These are phyloP conservation scores for Trametes cingulata DNA, from an alignment of 768 basidiomycete genomes.

Conservation along the genomic window DNA sequence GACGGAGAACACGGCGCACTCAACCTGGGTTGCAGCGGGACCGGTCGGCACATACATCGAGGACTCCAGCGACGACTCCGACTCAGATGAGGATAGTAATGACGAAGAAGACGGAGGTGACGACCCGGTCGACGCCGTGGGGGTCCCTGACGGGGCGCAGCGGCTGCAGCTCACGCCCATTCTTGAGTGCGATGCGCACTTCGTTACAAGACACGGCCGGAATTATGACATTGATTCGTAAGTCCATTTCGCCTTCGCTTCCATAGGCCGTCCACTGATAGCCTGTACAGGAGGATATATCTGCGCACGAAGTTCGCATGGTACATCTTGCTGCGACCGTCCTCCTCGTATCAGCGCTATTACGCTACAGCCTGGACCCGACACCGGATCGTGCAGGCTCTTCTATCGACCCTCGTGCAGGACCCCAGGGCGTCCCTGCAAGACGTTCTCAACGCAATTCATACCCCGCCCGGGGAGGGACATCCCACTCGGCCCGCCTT, in stretches of 20 bases:
- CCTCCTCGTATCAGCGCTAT: constrained; percentile 44
- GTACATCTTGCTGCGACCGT: constrained; percentile 65
- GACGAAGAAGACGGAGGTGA: constrained; percentile 29
- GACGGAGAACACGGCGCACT: neutral
- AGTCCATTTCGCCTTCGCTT: constrained; percentile 16
- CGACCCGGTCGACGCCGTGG: constrained; percentile 9
- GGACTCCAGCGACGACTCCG: constrained; percentile 3
- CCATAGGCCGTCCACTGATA: neutral
- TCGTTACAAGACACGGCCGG: constrained; percentile 31
- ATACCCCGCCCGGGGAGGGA: neutral
- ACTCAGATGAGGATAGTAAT: constrained; percentile 27
- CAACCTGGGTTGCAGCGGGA: constrained; percentile 38
- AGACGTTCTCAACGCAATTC: neutral
- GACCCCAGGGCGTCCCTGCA: neutral
- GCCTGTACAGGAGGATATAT: constrained; percentile 54
- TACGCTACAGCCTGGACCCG: constrained; percentile 50
- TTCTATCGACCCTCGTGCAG: constrained; percentile 35
- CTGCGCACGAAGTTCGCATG: constrained; percentile 62
- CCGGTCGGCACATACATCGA: constrained; percentile 41
- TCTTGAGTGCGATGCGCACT: constrained; percentile 49
- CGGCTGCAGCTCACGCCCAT: constrained; percentile 45
- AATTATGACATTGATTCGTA: constrained; percentile 45
- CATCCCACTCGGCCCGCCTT: neutral
- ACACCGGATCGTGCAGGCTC: constrained; percentile 43
- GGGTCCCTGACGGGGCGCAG: constrained; percentile 19